Base-by-base conservation (phyloP, 768 basidiomycete species). In the Leccinum truebloodii region DNA sequence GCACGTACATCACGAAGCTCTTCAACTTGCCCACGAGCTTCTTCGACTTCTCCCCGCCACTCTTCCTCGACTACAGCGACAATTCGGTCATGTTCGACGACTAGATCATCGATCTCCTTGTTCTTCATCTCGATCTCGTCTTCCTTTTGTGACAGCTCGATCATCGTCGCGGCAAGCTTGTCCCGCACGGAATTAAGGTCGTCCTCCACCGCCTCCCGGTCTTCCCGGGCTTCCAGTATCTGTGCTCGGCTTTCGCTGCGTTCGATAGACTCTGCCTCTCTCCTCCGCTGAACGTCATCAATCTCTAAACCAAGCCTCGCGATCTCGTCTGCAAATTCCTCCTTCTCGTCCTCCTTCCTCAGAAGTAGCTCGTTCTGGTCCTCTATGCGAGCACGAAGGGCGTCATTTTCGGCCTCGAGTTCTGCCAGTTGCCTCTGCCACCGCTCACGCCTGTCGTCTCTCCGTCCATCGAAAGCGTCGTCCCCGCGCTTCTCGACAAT, bases 11-110 rank as follows among this genome's bases (percentile, higher is more conserved):
- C 90, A 26, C 82, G 81, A 16, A 92, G 79, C 71, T 95, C 92
- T 58, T 94, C 92, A 1, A 88, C 85, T 66, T 92, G 92, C 3
- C 79, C 82, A 60, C 88, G 80, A 2, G 86, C 86, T 64, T 94
- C 92, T 62, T 93, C 86, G 3, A 95, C 86, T 69, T 96, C 95
- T 3, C 89, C 90, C 58, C 88, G 78, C 94, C 94, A 96, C 66
- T 92, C 91, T 48, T 87, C 84, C 67, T 93, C 91, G 7, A 94
- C 87, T 3, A 83, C 81, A 20, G 83, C 82, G 3, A 93, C 84
- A 56, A 91, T 88, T 30, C 84, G 80, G 55, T 86, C 81, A 69
- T 92, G 89, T 68, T 94, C 89, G 6, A 76, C 77, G 5, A 94
- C 81, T 50, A 96, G 72, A 52, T 95, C 90, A 3, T 90, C 87